A percentile compares a stretch with the other conserved stretches of the same genome.
Evolutionary conservation across 1,284 basidiomycete genomes (phyloP).

Genomic region (Amylostereum areolatum): DNA sequence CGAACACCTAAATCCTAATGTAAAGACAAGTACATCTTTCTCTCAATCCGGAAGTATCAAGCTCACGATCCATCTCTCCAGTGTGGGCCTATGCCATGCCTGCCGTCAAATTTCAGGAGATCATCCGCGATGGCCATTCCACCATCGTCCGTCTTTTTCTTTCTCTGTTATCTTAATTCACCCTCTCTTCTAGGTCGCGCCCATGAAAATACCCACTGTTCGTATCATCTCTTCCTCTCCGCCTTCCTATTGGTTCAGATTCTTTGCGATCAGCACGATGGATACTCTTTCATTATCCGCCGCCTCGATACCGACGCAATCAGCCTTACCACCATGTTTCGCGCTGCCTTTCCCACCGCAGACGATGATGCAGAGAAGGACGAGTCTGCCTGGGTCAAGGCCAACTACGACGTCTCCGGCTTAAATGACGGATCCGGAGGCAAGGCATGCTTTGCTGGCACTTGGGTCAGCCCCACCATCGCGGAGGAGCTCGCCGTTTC

Average conservation of each 20-base stretch:
- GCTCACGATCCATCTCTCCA: no score
- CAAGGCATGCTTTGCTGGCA: conserved; percentile 79
- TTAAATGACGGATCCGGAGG: conserved; percentile 85
- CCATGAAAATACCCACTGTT: conserved; percentile 92
- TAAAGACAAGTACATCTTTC: no score
- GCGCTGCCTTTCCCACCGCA: conserved; percentile 89
- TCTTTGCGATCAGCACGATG: conserved; percentile 44
- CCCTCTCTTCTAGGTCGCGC: conserved; percentile 55
- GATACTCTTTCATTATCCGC: conserved; percentile 89
- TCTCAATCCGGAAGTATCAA: no score
- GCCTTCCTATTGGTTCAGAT: conserved; percentile 15
- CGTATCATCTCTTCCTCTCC: conserved; percentile 25
- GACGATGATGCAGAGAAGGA: conserved; percentile 73
- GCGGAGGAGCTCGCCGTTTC: conserved; percentile 60
- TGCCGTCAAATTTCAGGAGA: conserved; percentile 66
- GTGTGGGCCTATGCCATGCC: no score
- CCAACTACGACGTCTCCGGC: conserved; percentile 70
- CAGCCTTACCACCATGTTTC: conserved; percentile 98
- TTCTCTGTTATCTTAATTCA: conserved; percentile 7
- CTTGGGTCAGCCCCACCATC: conserved; percentile 77
- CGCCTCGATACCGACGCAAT: conserved; percentile 95
- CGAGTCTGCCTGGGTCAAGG: conserved; percentile 85
- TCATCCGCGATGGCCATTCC: conserved; percentile 57
- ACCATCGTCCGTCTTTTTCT: conserved; percentile 45
- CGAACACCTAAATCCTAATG: no score